Evolutionary conservation across 2,329 filamentous ascomycete species (phyloP), one percentile per base, ranked within the genome.

Genomic region (Fusarium keratoplasticum): DNA sequence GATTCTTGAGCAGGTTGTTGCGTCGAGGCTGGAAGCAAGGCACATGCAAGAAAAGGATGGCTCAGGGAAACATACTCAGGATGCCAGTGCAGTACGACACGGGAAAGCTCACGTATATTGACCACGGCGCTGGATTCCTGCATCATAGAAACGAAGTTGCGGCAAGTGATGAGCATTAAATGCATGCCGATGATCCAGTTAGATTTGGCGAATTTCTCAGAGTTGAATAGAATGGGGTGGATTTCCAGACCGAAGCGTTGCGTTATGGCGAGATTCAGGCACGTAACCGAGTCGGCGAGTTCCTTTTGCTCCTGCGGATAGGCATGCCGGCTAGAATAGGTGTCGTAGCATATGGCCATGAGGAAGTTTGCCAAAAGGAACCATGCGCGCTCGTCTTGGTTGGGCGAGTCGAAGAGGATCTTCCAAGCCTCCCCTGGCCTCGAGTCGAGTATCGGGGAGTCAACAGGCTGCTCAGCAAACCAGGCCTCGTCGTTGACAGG

Each of bases 151-250:
- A 61, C n/a, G 40, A 27, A 33, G 35, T 18, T 29, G 58, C 61
- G 47, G 20, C 47, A 35, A 25, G 18, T 44, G 14, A 40, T 44
- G 16, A 64, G 35, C 61, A 64, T 64, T 25, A 64, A 14, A 36
- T 64, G 61, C n/a, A 57, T 57, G 18, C 61, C 61, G 7, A 64
- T 64, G 36, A 64, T 25, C 61, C 47, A 64, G 47, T 64, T 64
- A 25, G 55, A 25, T 18, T 38, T 64, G 16, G 50, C 25, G 22
- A 38, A 18, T 11, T 64, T n/a, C 18, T 44, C 33, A 20, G 16
- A 22, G 18, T 16, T 11, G 18, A 18, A 14, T 5, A 29, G 35
- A 25, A 52, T 36, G 18, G 47, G n/a, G 13, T 25, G 40, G 9
- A n/a, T 36, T 36, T 61, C 59, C 42, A 61, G 59, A 42, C 31